Percentiles rank a stretch among this genome's conserved stretches.
These are phyloP conservation scores for Didymella keratinophila DNA, from an alignment of 2,329 filamentous ascomycete genomes.

Conservation along the genomic window DNA sequence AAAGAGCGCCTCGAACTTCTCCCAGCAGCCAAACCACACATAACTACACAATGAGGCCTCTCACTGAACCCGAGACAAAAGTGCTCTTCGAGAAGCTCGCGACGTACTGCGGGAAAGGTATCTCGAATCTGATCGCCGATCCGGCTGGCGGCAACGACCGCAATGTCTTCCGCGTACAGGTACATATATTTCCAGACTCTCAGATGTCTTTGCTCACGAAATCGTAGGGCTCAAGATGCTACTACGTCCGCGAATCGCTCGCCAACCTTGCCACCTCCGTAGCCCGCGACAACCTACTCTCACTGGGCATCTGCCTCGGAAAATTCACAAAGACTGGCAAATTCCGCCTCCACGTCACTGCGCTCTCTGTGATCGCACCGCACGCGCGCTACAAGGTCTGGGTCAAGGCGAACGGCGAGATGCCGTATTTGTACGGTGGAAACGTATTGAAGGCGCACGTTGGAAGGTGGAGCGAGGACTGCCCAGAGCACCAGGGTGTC, in stretches of 20 bases:
- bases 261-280: conserved; percentile 92
- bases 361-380: conserved; percentile 85
- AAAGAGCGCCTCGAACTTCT: conserved; percentile 3
- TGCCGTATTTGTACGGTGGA: conserved; percentile 95
- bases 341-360: conserved; percentile 92
- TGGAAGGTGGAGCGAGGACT: conserved; percentile 87
- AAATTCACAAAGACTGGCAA: conserved; percentile 98
- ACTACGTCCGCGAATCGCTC: conserved; percentile 88
- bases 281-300: conserved; percentile 80
- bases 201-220: conserved; percentile 13
- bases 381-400: conserved; percentile 97
- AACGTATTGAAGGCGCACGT: conserved; percentile 86
- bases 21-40: conserved; percentile 13
- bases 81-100: conserved; percentile 92
- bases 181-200: conserved; percentile 44
- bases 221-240: conserved; percentile 77
- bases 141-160: conserved; percentile 43
- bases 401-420: conserved; percentile 95
- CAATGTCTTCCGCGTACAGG: conserved; percentile 58
- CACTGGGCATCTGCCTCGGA: conserved; percentile 87
- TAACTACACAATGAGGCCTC: conserved; percentile 69
- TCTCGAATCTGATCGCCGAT: conserved; percentile 73
- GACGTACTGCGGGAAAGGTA: conserved; percentile 86
- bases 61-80: conserved; percentile 80
- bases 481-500: conserved; percentile 89